These are phyloP conservation scores for Blastobotrys robertii DNA, from an alignment of 805 yeast genomes.

Conservation along the genomic window DNA sequence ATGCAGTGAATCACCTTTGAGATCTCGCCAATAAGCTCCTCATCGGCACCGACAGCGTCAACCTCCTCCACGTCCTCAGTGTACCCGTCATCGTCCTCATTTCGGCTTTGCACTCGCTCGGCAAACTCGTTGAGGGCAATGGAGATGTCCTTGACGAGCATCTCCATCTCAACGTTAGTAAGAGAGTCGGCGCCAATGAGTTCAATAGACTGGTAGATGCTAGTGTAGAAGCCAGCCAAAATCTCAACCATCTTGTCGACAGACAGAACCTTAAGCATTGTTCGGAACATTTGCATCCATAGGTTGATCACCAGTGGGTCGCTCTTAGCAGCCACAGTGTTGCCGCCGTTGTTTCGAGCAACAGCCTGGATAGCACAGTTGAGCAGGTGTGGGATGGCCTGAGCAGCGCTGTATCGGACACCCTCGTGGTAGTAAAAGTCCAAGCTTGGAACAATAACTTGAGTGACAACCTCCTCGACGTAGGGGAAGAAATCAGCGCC, in stretches of 20 bases:
- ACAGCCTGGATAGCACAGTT: conserved; percentile 46
- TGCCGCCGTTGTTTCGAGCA: conserved; percentile 43
- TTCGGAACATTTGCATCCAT: conserved; percentile 63
- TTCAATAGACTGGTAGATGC: conserved; percentile 57
- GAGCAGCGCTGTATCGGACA: conserved; percentile 85
- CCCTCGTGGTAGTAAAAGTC: conserved; percentile 91
- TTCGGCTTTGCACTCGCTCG: conserved; percentile 51
- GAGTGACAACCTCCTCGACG: conserved; percentile 66
- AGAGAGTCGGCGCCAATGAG: conserved; percentile 50
- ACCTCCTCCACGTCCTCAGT: conserved; percentile 78
- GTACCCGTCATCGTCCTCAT: conserved; percentile 51
- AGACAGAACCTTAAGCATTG: conserved; percentile 56
- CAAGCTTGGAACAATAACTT: conserved; percentile 77
- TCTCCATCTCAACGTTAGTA: conserved; percentile 42
- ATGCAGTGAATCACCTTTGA: conserved; percentile 63
- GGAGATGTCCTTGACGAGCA: conserved; percentile 50
- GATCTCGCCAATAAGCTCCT: conserved; percentile 79
- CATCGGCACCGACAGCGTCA: conserved; percentile 80
- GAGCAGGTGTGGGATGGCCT: conserved; percentile 69
- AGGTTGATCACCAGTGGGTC: conserved; percentile 48
- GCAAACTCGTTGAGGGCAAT: conserved; percentile 56
- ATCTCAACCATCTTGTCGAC: conserved; percentile 80
- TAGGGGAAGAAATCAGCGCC: conserved; percentile 77
- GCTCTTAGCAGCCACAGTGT: conserved; percentile 25
- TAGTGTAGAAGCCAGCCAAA: conserved; percentile 63